Evolutionary conservation across 768 basidiomycete species (phyloP), one percentile per base, ranked within the genome.

Genomic region (Paxillus rubicundulus): DNA sequence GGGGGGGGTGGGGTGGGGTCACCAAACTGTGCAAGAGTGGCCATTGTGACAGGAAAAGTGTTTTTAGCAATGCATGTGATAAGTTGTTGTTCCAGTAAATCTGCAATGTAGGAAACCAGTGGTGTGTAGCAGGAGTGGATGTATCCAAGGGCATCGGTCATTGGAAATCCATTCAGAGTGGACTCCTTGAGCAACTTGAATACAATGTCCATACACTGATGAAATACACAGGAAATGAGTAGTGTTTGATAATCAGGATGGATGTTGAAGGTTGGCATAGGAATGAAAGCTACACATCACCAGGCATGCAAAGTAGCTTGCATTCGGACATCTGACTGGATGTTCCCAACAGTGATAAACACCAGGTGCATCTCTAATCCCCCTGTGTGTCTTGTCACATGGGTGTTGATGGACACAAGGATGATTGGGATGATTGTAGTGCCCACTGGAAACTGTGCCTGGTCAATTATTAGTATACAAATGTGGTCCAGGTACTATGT

Each of bases 331-430:
- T 66, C 64, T 47, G 60, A 57, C 14, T 53, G 27, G 12, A 74
- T 62, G 46, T 74, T 74, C 10, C 65, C 69, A 5, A 71, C 49
- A 4, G 56, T 64, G 7, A 72, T 49, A 4, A 72, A 60, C 6
- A 72, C 45, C 0, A 69, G 71, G 40, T 73, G 70, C 16, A 66
- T 69, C 2, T 57, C 51, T 9, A 62, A 57, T 21, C 61, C 60
- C 14, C 70, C 70, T 10, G 67, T 70, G 47, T 64, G 63, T 16
- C 59, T 50, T 0, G 69, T 64, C 13, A 74, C 61, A 18, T 62
- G 62, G 7, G 71, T 71, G 45, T 74, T 74, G 48, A 72, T 67
- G 0, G 67, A 69, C 3, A 66, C 64, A 1, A 62, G 47, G 9
- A 73, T 60, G 0, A 61, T 56, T 1, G 70, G 66, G 8, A 72